Percentiles rank a stretch among this genome's conserved stretches.
phyloP scores from a whole-genome alignment of 1,139 yeast genomes.

The Protomyces gravidus region DNA sequence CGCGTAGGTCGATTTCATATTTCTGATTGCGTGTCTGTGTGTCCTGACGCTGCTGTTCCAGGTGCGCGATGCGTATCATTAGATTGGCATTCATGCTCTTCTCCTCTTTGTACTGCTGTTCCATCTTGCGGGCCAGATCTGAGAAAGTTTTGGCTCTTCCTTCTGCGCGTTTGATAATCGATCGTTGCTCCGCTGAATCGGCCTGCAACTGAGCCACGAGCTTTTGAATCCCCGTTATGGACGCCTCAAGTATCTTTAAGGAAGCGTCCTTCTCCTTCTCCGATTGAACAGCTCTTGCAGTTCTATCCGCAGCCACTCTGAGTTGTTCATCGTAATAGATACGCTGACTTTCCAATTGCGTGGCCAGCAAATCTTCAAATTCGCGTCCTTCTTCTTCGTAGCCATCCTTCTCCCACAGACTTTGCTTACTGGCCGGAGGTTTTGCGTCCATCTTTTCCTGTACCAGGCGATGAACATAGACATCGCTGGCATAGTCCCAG shows the following conservation, averaged over 20 bases:
- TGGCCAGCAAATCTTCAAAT: slow-evolving; percentile 69
- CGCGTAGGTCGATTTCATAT: slow-evolving; percentile 43
- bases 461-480: slow-evolving; percentile 79
- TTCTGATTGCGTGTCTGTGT: slow-evolving; percentile 37
- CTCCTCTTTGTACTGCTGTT: slow-evolving; percentile 47
- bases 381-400: slow-evolving; percentile 60
- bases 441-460: slow-evolving; percentile 85
- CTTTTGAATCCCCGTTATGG: slow-evolving; percentile 23
- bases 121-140: slow-evolving; percentile 37
- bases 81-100: slow-evolving; percentile 55
- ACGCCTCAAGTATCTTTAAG: slow-evolving; percentile 24
- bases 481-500: slow-evolving; percentile 94
- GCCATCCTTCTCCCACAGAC: slow-evolving; percentile 7
- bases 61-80: slow-evolving; percentile 53
- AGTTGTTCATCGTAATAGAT: slow-evolving; percentile 70
- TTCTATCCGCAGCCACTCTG: slow-evolving; percentile 44
- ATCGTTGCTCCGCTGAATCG: slow-evolving; percentile 28
- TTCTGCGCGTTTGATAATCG: slow-evolving; percentile 32
- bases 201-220: slow-evolving; percentile 33
- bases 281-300: slow-evolving; percentile 39
- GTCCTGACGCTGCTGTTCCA: slow-evolving; percentile 40
- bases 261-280: slow-evolving; percentile 45
- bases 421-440: slow-evolving; percentile 38
- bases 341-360: slow-evolving; percentile 84
- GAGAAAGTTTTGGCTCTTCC: slow-evolving; percentile 39